A percentile compares a stretch with the other conserved stretches of the same genome.
Evolutionary conservation across 176 grass and related monocot genomes (phyloP).

Genomic region (Oryza meridionalis): DNA sequence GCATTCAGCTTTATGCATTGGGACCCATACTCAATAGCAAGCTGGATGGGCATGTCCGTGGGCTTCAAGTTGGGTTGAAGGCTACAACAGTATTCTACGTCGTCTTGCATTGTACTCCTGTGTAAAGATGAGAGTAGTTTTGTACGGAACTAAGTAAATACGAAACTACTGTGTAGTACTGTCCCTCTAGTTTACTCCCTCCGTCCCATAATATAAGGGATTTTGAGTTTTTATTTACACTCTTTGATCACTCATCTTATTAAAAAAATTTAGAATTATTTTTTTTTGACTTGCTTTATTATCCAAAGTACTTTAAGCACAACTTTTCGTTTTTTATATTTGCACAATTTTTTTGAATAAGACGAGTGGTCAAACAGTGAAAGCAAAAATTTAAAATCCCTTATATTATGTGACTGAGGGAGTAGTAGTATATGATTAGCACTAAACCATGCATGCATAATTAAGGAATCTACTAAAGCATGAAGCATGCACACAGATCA

Average conservation of each 20-base stretch:
- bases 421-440: not conserved
- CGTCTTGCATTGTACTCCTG: slow-evolving; percentile 4
- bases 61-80: not conserved
- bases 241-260: no score
- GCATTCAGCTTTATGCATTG: slow-evolving; percentile 1
- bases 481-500: not conserved
- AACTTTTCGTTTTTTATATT: no score
- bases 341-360: no score
- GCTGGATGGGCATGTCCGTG: not conserved
- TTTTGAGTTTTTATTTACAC: no score
- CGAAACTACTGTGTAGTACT: not conserved
- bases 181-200: not conserved
- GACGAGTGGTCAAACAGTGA: no score
- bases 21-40: not conserved
- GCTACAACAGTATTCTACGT: not conserved
- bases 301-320: no score
- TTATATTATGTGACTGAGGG: no score
- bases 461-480: slow-evolving; percentile 21
- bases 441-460: slow-evolving; percentile 4
- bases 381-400: no score
- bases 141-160: not conserved
- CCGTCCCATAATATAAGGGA: no score
- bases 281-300: no score
- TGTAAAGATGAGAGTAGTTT: no score
- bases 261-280: no score